Evolutionary conservation across 73 alveolate species (phyloP), one percentile per base, ranked within the genome.

Genomic region (Blepharisma stoltei): DNA sequence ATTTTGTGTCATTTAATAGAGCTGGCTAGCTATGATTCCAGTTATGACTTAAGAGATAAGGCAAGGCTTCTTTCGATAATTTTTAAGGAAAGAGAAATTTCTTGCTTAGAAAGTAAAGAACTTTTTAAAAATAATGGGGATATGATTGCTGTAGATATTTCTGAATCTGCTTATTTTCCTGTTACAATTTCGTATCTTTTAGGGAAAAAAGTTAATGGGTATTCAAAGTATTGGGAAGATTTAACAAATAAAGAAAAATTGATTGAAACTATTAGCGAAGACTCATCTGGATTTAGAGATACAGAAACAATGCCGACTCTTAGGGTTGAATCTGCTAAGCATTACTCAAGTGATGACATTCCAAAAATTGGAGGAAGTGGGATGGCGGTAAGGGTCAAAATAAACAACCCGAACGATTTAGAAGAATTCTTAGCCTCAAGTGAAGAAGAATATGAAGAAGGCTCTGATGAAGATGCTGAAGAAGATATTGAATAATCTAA

Each of bases 391-490:
- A 60, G 73, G 46, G 73, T 60, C 5, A 38, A 14, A 9, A 38
- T 60, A 18, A 60, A 60, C 23, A 25, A 60, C 5, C 73, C 73
- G 2, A 38, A n/a, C 2, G 23, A 25, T 20, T 25, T 60, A 11
- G 46, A 60, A 25, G 73, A n/a, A 14, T 60, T 60, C 46, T 60
- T 60, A 38, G 18, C 14, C 14, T 8, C 18, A 1, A 38, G 23
- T 18, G 73, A 60, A 1, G 73, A 25, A 18, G 73, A 60, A 5
- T 8, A 25, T 60, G 73, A 60, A 25, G 73, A 60, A 60, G 73
- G 23, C n/a, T n/a, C 14, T 3, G 73, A 60, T 14, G 45, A 25
- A 9, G 73, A 60, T n/a, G 73, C 14, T 60, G 73, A 60, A 18
- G 37, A 60, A 60, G 73, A 32, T 32, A 32, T 32, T 32, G 41